phyloP scores from a whole-genome alignment of 768 basidiomycete genomes.

The Auriculariales sp. region DNA sequence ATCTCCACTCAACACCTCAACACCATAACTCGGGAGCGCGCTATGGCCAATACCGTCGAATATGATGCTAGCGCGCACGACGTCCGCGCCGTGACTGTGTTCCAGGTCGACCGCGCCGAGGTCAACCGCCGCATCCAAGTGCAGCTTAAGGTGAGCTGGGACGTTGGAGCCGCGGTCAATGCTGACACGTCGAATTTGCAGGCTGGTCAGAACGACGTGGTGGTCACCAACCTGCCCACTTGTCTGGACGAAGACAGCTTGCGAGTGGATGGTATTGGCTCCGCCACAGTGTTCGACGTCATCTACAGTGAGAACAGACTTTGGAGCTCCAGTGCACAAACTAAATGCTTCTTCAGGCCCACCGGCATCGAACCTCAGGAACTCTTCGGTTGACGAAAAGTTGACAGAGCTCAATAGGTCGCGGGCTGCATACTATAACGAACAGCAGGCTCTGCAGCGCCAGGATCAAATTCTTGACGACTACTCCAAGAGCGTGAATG shows the following conservation, averaged over 20 bases:
- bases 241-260: conserved; percentile 36
- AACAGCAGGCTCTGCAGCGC: conserved; percentile 19
- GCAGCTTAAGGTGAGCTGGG: conserved; percentile 1
- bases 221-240: conserved; percentile 34
- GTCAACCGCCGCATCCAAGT: conserved; percentile 2
- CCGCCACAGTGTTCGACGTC: conserved; percentile 39
- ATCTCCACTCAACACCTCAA: too few species aligned
- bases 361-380: too few species aligned
- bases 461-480: conserved; percentile 27
- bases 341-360: too few species aligned
- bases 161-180: neutral
- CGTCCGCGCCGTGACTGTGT: conserved; percentile 4
- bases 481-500: conserved; percentile 29
- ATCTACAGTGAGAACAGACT: conserved; percentile 20
- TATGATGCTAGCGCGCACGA: conserved; percentile 2
- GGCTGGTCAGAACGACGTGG: conserved; percentile 39
- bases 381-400: too few species aligned
- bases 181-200: conserved; percentile 11
- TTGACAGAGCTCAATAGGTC: too few species aligned
- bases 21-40: too few species aligned
- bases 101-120: conserved; percentile 5
- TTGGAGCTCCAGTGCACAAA: too few species aligned
- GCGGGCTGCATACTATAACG: too few species aligned
- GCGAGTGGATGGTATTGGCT: conserved; percentile 34
- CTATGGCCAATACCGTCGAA: neutral